phyloP scores from a whole-genome alignment of 768 basidiomycete genomes.

The Termitomyces sp. region DNA sequence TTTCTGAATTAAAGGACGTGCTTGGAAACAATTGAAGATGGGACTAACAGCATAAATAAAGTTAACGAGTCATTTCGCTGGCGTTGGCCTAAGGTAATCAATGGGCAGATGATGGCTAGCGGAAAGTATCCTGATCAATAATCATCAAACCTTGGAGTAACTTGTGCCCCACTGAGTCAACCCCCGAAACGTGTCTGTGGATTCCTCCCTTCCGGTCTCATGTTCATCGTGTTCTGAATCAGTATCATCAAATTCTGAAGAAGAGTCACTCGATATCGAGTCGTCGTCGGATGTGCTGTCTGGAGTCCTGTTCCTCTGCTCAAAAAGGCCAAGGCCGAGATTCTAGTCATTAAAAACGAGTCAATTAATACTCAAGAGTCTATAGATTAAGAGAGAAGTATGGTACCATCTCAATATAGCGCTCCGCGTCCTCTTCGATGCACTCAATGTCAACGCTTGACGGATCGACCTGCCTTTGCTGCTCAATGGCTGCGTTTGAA shows the following conservation, averaged over 20 bases:
- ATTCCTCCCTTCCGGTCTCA: background rate
- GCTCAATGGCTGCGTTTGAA: constrained; percentile 52
- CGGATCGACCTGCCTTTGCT: constrained; percentile 39
- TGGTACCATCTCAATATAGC: constrained; percentile 64
- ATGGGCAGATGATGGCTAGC: background rate
- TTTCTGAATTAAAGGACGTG: too few relatives aligned
- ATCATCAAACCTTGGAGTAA: background rate
- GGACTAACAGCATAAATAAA: too few relatives aligned
- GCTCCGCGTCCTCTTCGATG: constrained; percentile 40
- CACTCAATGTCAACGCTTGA: constrained; percentile 69
- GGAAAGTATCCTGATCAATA: background rate
- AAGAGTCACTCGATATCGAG: constrained; percentile 5
- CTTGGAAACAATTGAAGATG: too few relatives aligned
- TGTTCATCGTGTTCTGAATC: constrained; percentile 13
- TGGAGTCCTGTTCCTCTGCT: constrained; percentile 26
- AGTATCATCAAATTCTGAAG: constrained; percentile 26
- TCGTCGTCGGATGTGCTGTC: constrained; percentile 20
- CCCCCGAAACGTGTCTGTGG: background rate
- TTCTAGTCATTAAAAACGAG: constrained; percentile 35
- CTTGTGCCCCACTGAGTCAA: background rate
- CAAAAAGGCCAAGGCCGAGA: constrained; percentile 61
- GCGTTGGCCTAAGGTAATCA: background rate
- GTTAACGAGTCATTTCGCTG: too few relatives aligned
- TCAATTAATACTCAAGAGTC: background rate
- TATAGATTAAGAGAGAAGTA: background rate